Conservation (phyloP, 129 eudicot genomes). For the Tanacetum coccineum region DNA sequence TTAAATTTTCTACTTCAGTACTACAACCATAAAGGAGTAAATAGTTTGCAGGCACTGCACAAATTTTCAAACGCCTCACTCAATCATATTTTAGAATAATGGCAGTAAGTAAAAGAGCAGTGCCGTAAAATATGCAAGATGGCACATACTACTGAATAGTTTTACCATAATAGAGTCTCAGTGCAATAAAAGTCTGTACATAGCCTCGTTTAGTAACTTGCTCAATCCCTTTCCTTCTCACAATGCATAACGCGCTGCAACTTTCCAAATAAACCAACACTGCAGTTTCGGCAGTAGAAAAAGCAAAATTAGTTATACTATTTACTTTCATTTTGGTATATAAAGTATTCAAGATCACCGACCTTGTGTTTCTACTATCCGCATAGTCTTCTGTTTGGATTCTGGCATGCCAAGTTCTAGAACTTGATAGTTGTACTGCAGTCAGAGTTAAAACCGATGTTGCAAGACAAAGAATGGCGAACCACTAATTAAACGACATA, state of each 20-base stretch:
- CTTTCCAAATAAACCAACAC: constrained; percentile 60
- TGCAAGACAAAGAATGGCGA: too few species aligned
- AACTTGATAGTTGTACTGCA: constrained; percentile 18
- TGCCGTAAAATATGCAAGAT: too few species aligned
- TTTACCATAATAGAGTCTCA: too few species aligned
- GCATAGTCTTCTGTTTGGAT: constrained; percentile 42
- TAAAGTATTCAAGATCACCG: constrained; percentile 25
- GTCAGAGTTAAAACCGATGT: too few species aligned
- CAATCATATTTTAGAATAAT: too few species aligned
- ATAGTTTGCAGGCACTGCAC: too few species aligned
- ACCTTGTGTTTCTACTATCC: constrained; percentile 47
- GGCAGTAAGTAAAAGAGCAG: too few species aligned
- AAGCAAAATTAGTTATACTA: constrained; percentile 4
- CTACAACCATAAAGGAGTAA: too few species aligned
- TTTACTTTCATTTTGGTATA: neutral
- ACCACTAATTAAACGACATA: too few species aligned
- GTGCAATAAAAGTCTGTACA: neutral
- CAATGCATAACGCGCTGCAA: constrained; percentile 68
- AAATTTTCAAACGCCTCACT: too few species aligned
- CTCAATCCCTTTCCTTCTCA: constrained; percentile 60
- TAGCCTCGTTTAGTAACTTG: constrained; percentile 38
- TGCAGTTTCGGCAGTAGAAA: constrained; percentile 22
- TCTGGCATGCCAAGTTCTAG: constrained; percentile 30
- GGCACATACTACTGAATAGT: too few species aligned
- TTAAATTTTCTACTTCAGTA: too few species aligned